Evolutionary conservation across 495 filamentous ascomycete species (phyloP).

Genomic region (Penicillium crystallinum): DNA sequence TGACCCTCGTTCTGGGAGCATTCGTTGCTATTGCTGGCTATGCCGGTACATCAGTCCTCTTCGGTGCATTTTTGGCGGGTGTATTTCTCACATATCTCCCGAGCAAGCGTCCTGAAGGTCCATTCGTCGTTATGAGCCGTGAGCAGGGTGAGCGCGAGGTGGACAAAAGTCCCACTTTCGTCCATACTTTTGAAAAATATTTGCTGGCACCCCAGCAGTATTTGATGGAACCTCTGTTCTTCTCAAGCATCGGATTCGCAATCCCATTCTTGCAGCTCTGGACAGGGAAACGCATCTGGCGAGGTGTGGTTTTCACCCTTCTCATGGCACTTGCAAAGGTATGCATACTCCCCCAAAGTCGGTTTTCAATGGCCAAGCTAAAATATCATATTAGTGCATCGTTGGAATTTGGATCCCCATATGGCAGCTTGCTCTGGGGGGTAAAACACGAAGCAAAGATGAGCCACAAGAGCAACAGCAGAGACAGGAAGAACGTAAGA

Average conservation of each 20-base stretch:
- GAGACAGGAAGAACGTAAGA: not conserved
- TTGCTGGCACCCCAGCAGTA: constrained; percentile 35
- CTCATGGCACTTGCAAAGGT: constrained; percentile 65
- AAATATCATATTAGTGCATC: constrained; percentile 16
- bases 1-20: constrained; percentile 40
- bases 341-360: not conserved
- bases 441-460: not conserved
- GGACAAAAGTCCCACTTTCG: constrained; percentile 30
- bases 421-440: constrained; percentile 7
- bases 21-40: constrained; percentile 50
- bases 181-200: constrained; percentile 33
- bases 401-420: constrained; percentile 30
- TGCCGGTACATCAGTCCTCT: constrained; percentile 60
- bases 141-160: constrained; percentile 39
- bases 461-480: not conserved
- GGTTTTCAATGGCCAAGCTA: not conserved
- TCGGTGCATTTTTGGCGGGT: constrained; percentile 63
- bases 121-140: constrained; percentile 30
- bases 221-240: constrained; percentile 69
- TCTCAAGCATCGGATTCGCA: constrained; percentile 66
- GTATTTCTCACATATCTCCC: constrained; percentile 47
- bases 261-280: constrained; percentile 68
- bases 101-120: constrained; percentile 28
- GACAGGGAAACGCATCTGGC: constrained; percentile 56
- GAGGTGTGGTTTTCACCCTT: constrained; percentile 59